Evolutionary conservation across 139 green algal genomes (phyloP), one percentile per base, ranked within the genome.

Genomic region (Deuterostichococcus epilithicus): DNA sequence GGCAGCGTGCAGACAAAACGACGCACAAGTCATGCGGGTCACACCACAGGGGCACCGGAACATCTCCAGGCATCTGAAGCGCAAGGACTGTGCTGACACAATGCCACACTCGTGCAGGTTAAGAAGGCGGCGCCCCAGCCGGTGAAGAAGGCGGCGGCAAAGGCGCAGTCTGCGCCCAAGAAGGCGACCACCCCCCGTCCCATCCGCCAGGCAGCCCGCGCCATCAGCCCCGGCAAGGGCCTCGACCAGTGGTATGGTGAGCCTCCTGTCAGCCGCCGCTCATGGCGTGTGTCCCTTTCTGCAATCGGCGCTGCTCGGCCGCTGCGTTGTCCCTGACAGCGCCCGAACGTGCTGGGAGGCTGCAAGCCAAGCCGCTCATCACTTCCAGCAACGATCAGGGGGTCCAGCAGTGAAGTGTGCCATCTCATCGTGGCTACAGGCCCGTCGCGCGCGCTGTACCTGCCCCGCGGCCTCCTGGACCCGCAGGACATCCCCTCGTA

Each of bases 231-330:
- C 67, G 74, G 78, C 68, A 71, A 75, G 63, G 35, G 79, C 81
- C 87, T 97, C 44, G 86, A 92, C 86, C 93, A 97, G 87, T 96
- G 91, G 92, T 95, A 95, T 80, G 93, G 86, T 92, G 76, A 88
- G 87, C 86, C 25, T 44, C 0, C 5, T 30, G 18, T 20, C 15
- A 5, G n/a, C 2, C n/a, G 35, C 28, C 8, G 38, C 8, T 42
- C 35, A 47, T 10, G 37, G 37, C 30, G 1, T 25, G 33, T 34
- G 3, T 52, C n/a, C 38, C 6, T n/a, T 15, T 10, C 13, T 74
- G 39, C 30, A 5, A 20, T 79, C 25, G 36, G 2, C n/a, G 15
- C 10, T 42, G 33, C 28, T 3, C 8, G 69, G 22, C 25, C 25
- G 35, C 18, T n/a, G 42, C 33, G 28, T 80, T 30, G 13, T 70